These are phyloP conservation scores for Neurospora sp. DNA, from an alignment of 495 filamentous ascomycete genomes.

Conservation along the genomic window DNA sequence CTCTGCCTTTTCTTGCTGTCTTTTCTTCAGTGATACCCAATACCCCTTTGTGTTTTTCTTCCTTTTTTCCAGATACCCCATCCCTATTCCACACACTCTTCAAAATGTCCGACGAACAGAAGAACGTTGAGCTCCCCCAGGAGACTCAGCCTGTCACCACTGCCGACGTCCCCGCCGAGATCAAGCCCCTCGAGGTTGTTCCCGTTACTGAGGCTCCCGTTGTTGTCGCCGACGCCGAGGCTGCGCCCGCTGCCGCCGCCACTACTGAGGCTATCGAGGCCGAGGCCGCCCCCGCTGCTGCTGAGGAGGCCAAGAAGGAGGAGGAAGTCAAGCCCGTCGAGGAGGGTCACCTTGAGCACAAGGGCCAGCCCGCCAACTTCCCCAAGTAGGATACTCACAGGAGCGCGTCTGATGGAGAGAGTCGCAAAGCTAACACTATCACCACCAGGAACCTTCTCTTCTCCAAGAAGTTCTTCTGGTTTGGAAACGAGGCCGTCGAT, in stretches of 20 bases:
- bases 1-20: conserved; percentile 25
- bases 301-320: conserved; percentile 35
- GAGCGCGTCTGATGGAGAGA: background rate
- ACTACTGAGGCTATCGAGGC: conserved; percentile 38
- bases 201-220: conserved; percentile 22
- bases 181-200: conserved; percentile 31
- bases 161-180: conserved; percentile 34
- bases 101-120: conserved; percentile 41
- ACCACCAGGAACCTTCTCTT: conserved; percentile 34
- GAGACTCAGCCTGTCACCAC: conserved; percentile 25
- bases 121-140: conserved; percentile 34
- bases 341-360: conserved; percentile 75
- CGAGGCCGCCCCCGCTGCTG: conserved; percentile 26
- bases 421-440: conserved; percentile 9
- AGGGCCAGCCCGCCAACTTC: conserved; percentile 66
- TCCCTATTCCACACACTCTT: conserved; percentile 8
- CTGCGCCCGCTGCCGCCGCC: conserved; percentile 37
- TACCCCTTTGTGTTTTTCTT: conserved; percentile 32
- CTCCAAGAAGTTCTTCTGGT: conserved; percentile 68
- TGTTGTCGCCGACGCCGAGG: conserved; percentile 23
- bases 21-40: conserved; percentile 41
- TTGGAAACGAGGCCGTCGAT: conserved; percentile 71
- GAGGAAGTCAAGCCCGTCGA: conserved; percentile 55
- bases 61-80: conserved; percentile 34
- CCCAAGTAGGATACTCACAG: conserved; percentile 62